Evolutionary conservation across 768 basidiomycete species (phyloP), one percentile per base, ranked within the genome.

Genomic region (Hydnomerulius pinastri): DNA sequence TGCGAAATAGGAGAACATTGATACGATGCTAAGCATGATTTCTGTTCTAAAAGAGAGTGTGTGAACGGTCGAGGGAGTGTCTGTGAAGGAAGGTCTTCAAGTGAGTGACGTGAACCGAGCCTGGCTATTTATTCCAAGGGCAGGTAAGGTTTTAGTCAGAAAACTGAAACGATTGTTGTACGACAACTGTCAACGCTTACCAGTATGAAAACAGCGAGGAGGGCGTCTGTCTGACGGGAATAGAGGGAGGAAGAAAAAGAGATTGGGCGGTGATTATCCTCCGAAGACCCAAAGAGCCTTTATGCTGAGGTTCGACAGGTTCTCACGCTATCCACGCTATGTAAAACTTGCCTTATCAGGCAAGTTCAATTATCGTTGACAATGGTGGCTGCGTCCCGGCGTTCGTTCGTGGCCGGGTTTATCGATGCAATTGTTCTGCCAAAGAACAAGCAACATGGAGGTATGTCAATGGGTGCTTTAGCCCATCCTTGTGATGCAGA

Each of bases 1-100:
- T 55, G 74, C 57, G 55, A 77, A 46, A 51, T 73, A 59, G 51
- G 73, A 60, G 43, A 75, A 54, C 60, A 74, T 49, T 43, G 57
- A 55, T 50, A 69, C 15, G 52, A 67, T 35, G 55, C 47, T 58
- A 62, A 73, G 64, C 64, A 73, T 71, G 54, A 43, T 41, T 33
- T 9, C 9, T 49, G 30, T 20, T 43, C 40, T 58, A 51, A 60
- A 65, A 54, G 63, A 66, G 65, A 57, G 70, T 61, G 63, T 12
- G 20, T 49, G 50, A 45, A 47, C 18, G 43, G 43, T 40, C 46
- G 58, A 58, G 55, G 51, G 55, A 57, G 56, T 53, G 53, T 59
- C 46, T 47, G 53, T 61, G 66, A 57, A 61, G 64, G 60, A 64
- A 68, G 57, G 54, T 59, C 39, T 33, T 35, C 28, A 43, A 51